Evolutionary conservation across 1,139 yeast genomes (phyloP), one percentile per base, ranked within the genome.

Genomic region (Suzukiozyma palmioleophila): DNA sequence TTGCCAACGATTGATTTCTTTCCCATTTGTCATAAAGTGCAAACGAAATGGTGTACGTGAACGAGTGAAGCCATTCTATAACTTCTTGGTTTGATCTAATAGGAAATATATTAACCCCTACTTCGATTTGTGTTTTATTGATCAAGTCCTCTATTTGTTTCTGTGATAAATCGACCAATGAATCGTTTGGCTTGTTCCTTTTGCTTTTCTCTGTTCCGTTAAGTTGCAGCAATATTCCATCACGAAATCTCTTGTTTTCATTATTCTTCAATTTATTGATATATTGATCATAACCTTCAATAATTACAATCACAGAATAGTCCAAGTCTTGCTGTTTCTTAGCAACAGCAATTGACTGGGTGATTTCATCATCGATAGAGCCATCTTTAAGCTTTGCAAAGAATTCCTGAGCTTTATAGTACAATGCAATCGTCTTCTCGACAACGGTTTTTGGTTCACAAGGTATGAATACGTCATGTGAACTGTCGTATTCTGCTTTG

Each of bases 1-100:
- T 78, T 1, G 84, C 72, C 42, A 77, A 64, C 22, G 71, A 70
- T 41, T 68, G 65, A 51, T 78, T 75, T 46, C 86, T 59, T 45
- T 77, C 74, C 34, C 62, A 62, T 32, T 78, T 76, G 53, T 81
- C 87, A 54, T 77, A 76, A 26, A 78, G 52, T 7, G 77, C 64
- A 22, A 63, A 57, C 0, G 81, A 73, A 8, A 82, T 68, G 0
- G 87, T 69, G 48, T 79, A 74, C 0, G 84, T 66, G 46, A 81
- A 71, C 11, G 81, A 72, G 32, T 65, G 68, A 16, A 81, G 51
- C 80, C 86, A 79, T 9, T 65, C 68, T 2, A 72, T 42, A 10
- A 77, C 66, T 39, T 83, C 89, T 21, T 60, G 57, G 14, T 56
- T 48, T 3, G 74, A 67, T 41, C 68, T 66, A 1, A 76, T 64